Evolutionary conservation across 768 basidiomycete species (phyloP), one percentile per base, ranked within the genome.

Genomic region (Austroboletus eburneus): DNA sequence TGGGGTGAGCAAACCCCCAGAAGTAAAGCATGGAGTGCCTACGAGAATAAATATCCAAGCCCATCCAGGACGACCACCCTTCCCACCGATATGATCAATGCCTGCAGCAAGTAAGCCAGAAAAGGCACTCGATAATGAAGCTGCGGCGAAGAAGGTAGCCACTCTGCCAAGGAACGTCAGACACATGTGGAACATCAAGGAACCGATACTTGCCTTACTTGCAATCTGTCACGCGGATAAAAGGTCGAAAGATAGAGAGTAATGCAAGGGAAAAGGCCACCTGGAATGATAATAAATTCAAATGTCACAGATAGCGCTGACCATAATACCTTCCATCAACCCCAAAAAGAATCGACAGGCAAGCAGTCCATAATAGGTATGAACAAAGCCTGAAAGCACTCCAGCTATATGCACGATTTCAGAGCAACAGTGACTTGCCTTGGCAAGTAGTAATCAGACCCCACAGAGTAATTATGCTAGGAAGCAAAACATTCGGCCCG

Each of bases 361-460:
- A 17, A 80, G 59, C 14, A 84, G 69, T 23, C 85, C 80, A 60
- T 59, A 77, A 69, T 61, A 82, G 56, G 51, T 69, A 6, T 78
- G 65, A 14, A 78, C 76, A 13, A 79, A 69, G 9, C 78, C 25
- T n/a, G 30, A 20, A 17, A 38, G 22, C 24, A 17, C 24, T 18
- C 24, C 34, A 21, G 43, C 33, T 24, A 17, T 24, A 41, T 36
- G 3, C 20, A 6, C 4, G n/a, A 29, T 21, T 25, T n/a, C 30
- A 6, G 9, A 17, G n/a, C 20, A 20, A 40, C 18, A 38, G 10
- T 13, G 20, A 37, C 9, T 49, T 21, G 74, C 81, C 83, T 72
- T 87, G 83, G 37, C 79, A 66, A 9, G 80, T 72, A 9, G 76
- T 73, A 13, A 81, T 73, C n/a, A 85, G 39, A n/a, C 85, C 85